Conservation (phyloP, 73 alveolate genomes). For the Tetrahymena thermophila region DNA sequence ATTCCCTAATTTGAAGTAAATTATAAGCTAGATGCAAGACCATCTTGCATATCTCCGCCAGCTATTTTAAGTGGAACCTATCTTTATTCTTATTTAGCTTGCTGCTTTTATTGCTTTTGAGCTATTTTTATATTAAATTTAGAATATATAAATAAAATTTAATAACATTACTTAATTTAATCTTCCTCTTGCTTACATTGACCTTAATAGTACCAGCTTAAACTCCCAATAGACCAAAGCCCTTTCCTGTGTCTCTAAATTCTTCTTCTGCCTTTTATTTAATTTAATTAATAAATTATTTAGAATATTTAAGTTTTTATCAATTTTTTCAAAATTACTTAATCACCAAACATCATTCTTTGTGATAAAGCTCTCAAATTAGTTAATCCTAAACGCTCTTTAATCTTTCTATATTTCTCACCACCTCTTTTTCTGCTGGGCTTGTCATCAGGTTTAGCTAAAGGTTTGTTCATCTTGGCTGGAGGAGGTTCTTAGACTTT, state of each 20-base stretch:
- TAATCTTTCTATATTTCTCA: conserved; percentile 69
- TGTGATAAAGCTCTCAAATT: conserved; percentile 73
- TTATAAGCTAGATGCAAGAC: conserved; percentile 23
- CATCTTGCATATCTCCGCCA: conserved; percentile 19
- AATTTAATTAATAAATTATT: neutral
- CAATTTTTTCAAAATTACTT: neutral
- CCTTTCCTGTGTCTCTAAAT: conserved; percentile 83
- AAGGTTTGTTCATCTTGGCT: conserved; percentile 72
- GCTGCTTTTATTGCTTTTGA: conserved; percentile 5
- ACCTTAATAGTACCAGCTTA: conserved; percentile 18
- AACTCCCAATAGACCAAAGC: conserved; percentile 81
- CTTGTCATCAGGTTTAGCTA: conserved; percentile 91
- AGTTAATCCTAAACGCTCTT: conserved; percentile 74
- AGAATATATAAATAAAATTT: neutral
- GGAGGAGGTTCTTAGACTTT: conserved; percentile 74
- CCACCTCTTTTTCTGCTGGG: conserved; percentile 94
- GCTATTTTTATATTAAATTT: neutral
- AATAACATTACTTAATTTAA: conserved; percentile 6
- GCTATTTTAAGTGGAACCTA: neutral
- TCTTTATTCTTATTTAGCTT: neutral
- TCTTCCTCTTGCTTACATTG: neutral
- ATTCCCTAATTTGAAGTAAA: conserved; percentile 37
- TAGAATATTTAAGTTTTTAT: neutral
- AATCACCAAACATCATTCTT: conserved; percentile 83
- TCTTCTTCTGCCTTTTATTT: conserved; percentile 71